Evolutionary conservation across 768 basidiomycete species (phyloP).

Genomic region (Udeniomyces megalosporus): DNA sequence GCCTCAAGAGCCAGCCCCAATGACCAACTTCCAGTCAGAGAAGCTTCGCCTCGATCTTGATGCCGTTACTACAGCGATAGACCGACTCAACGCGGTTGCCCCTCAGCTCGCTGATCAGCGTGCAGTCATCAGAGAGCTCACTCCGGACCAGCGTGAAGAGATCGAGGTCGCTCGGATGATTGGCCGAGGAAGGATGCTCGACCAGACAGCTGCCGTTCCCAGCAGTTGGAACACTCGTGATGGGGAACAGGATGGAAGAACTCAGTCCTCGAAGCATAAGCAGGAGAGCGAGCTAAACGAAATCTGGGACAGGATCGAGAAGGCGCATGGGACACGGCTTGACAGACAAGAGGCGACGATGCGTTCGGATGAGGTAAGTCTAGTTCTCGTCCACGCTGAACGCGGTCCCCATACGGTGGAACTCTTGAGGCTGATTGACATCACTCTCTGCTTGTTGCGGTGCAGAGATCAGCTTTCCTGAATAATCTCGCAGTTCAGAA

Average conservation of each 20-base stretch:
- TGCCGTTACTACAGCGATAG: conserved; percentile 69
- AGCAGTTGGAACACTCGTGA: background rate
- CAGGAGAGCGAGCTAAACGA: conserved; percentile 33
- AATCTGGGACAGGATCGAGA: conserved; percentile 30
- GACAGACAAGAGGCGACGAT: conserved; percentile 18
- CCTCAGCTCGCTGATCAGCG: conserved; percentile 85
- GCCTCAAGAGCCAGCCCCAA: too few species aligned
- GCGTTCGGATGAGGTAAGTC: background rate
- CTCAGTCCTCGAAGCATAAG: background rate
- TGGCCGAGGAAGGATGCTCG: conserved; percentile 32
- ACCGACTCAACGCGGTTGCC: conserved; percentile 64
- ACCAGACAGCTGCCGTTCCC: conserved; percentile 33
- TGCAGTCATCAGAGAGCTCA: conserved; percentile 44
- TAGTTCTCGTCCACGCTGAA: too few species aligned
- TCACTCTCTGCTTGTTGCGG: conserved; percentile 29
- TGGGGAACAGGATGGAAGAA: background rate
- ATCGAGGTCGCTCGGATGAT: conserved; percentile 52
- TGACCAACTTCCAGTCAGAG: too few species aligned
- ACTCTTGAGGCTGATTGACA: conserved; percentile 20
- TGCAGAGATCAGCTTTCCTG: conserved; percentile 57
- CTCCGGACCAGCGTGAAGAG: conserved; percentile 39
- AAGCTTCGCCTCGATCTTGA: conserved; percentile 76
- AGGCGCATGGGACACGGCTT: conserved; percentile 24
- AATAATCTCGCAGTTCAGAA: conserved; percentile 57
- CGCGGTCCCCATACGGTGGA: too few species aligned